Evolutionary conservation across 2,329 filamentous ascomycete genomes (phyloP).

Genomic region (Tolypocladium capitatum): DNA sequence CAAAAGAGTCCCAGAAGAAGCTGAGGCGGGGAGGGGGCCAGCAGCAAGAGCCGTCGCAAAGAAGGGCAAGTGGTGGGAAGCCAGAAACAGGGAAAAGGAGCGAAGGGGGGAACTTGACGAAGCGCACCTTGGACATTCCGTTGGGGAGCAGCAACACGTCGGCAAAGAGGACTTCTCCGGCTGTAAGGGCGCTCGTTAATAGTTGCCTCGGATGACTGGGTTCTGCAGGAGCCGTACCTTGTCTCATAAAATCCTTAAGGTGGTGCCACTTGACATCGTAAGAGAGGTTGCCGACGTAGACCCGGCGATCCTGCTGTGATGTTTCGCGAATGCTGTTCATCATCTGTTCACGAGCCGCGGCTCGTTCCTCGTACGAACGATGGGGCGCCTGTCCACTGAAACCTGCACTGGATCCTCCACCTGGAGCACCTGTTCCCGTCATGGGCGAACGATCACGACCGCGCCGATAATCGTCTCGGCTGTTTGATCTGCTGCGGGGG

Average conservation of each 20-base stretch:
- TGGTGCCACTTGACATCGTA: constrained; percentile 99
- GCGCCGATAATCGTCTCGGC: constrained; percentile 65
- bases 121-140: constrained; percentile 99
- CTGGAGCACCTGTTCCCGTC: constrained; percentile 55
- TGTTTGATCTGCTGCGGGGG: constrained; percentile 61
- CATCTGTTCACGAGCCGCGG: constrained; percentile 81
- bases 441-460: constrained; percentile 72
- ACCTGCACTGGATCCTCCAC: constrained; percentile 56
- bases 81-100: constrained; percentile 45
- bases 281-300: constrained; percentile 97
- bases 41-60: neutral
- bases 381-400: constrained; percentile 49
- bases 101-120: constrained; percentile 42
- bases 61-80: constrained; percentile 25
- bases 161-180: constrained; percentile 98
- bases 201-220: constrained; percentile 13
- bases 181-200: constrained; percentile 40
- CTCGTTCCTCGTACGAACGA: constrained; percentile 73
- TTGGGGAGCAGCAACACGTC: constrained; percentile 99
- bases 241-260: constrained; percentile 99
- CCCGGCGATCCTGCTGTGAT: constrained; percentile 95
- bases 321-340: constrained; percentile 88
- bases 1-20: neutral
- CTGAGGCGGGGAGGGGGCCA: neutral
- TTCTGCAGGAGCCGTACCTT: constrained; percentile 53